Evolutionary conservation across 2,329 filamentous ascomycete species (phyloP).

Genomic region (Sporothrix pallida): DNA sequence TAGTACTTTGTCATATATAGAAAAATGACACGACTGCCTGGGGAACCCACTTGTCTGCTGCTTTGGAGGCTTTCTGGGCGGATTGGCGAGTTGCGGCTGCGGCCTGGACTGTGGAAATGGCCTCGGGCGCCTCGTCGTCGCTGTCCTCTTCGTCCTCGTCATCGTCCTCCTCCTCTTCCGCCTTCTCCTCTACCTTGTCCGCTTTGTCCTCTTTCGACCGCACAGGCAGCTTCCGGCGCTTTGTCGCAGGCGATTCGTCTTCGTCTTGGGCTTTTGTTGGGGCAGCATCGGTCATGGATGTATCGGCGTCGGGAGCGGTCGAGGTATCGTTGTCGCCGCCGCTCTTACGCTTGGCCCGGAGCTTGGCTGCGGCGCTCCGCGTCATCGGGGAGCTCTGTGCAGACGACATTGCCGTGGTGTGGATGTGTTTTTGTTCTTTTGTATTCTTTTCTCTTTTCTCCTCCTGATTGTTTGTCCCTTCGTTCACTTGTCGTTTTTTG

Average conservation of each 20-base stretch:
- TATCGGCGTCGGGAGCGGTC: background rate
- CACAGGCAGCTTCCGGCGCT: constrained; percentile 32
- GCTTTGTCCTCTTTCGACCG: constrained; percentile 40
- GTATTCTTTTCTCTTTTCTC: too few species aligned
- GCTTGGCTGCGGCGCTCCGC: constrained; percentile 33
- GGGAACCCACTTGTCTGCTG: constrained; percentile 56
- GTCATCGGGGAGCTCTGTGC: constrained; percentile 32
- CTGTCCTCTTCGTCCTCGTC: constrained; percentile 54
- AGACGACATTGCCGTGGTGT: constrained; percentile 29
- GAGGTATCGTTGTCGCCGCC: constrained; percentile 10
- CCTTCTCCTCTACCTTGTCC: constrained; percentile 32
- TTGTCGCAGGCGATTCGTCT: constrained; percentile 25
- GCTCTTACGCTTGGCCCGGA: constrained; percentile 33
- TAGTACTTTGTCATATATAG: background rate
- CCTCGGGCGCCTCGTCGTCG: constrained; percentile 64
- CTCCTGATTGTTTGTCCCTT: background rate
- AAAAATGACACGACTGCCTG: background rate
- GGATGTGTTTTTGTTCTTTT: background rate
- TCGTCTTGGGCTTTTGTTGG: background rate
- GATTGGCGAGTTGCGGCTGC: constrained; percentile 55
- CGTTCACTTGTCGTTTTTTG: background rate
- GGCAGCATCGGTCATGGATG: constrained; percentile 2
- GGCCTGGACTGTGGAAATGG: constrained; percentile 59
- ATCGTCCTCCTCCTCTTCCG: constrained; percentile 41
- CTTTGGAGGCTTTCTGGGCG: constrained; percentile 55